Conservation (phyloP, 306 rosid species). For the Vachellia collinsii region DNA sequence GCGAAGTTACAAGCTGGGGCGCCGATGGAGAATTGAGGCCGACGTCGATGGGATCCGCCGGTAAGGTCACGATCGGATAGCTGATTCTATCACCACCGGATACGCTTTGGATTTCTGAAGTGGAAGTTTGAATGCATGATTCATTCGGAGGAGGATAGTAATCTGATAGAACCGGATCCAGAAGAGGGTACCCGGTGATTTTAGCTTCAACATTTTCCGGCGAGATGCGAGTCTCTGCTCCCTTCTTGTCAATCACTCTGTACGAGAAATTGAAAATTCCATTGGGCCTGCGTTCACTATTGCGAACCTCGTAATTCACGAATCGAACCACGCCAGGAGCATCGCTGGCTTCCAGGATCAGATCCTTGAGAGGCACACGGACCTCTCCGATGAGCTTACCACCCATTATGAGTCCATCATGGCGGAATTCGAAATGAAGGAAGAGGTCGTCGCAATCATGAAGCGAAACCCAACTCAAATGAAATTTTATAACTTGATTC, state of each 20-base stretch:
- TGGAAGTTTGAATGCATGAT: conserved; percentile 25
- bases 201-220: conserved; percentile 35
- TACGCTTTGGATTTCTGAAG: conserved; percentile 17
- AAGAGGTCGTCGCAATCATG: conserved; percentile 33
- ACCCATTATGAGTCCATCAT: conserved; percentile 48
- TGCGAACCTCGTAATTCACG: conserved; percentile 57
- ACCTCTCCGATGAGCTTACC: conserved; percentile 53
- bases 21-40: not conserved
- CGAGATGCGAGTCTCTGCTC: not conserved
- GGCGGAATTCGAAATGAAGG: conserved; percentile 51
- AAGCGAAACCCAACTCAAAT: conserved; percentile 27
- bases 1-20: not conserved
- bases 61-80: conserved; percentile 22
- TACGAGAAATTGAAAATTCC: conserved; percentile 55
- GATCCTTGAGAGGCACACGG: conserved; percentile 45
- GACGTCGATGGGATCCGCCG: conserved; percentile 11
- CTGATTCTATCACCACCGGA: not conserved
- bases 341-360: conserved; percentile 18
- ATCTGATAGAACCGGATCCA: not conserved
- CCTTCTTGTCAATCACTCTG: conserved; percentile 22
- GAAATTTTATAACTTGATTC: conserved; percentile 46
- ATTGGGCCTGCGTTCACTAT: conserved; percentile 45
- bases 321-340: conserved; percentile 24
- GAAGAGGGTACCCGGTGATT: conserved; percentile 48
- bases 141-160: conserved; percentile 6